Evolutionary conservation across 2,329 filamentous ascomycete genomes (phyloP).

Genomic region (Sclerotinia subarctica): DNA sequence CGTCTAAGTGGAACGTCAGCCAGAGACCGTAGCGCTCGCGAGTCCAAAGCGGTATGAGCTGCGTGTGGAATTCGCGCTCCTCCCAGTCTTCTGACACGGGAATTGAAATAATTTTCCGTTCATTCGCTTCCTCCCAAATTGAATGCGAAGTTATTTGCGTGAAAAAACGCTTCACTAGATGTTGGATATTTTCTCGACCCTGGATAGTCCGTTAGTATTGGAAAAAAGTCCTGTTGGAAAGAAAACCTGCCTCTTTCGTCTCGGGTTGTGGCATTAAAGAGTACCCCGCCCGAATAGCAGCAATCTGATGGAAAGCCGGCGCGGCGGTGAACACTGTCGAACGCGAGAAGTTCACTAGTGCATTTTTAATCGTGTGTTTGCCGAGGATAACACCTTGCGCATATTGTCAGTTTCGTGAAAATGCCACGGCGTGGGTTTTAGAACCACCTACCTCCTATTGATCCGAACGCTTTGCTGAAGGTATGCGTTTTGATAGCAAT

Average conservation of each 20-base stretch:
- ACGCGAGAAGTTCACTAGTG: neutral
- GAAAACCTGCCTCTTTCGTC: neutral
- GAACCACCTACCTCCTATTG: neutral
- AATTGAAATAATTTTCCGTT: neutral
- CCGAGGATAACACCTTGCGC: neutral
- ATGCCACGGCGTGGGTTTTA: neutral
- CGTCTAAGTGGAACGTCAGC: neutral
- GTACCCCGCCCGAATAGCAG: neutral
- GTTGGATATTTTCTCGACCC: neutral
- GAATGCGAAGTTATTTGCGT: neutral
- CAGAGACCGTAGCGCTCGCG: neutral
- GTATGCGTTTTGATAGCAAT: constrained; percentile 1
- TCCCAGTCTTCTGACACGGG: neutral
- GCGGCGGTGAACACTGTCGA: neutral
- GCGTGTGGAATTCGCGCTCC: neutral
- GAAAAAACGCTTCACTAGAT: neutral
- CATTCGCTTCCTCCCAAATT: neutral
- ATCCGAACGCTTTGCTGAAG: neutral
- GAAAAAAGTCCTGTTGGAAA: neutral
- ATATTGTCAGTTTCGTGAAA: neutral
- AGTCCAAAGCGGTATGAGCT: neutral
- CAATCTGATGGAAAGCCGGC: constrained; percentile 1
- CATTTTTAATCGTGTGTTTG: neutral
- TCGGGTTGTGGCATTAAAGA: neutral
- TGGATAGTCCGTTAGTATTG: neutral